Evolutionary conservation across 306 rosid genomes (phyloP).

Genomic region (Glycine latifolia): DNA sequence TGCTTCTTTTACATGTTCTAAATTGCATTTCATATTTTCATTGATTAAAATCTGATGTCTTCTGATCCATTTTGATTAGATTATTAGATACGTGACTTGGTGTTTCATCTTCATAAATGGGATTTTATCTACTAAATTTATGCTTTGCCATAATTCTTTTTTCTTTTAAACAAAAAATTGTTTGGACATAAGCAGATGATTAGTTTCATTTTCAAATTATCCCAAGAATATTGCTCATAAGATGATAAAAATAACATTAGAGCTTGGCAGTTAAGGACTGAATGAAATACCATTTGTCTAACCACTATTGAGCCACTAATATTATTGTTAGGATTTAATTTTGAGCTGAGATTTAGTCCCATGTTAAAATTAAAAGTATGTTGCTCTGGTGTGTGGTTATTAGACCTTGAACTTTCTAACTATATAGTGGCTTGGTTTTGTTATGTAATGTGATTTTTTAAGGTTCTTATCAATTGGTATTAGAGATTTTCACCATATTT

Average conservation of each 20-base stretch:
- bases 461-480: neutral
- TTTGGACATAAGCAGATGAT: conserved; percentile 1
- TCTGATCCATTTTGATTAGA: conserved; percentile 25
- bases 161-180: neutral
- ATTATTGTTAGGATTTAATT: neutral
- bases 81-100: neutral
- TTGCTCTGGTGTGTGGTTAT: neutral
- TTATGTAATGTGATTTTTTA: neutral
- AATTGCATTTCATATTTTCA: neutral
- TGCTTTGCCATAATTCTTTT: neutral
- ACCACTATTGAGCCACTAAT: conserved; percentile 3
- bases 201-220: neutral
- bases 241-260: neutral
- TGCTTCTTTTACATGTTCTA: conserved; percentile 30
- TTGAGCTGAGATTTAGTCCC: neutral
- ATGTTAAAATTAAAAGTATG: neutral
- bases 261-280: neutral
- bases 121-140: neutral
- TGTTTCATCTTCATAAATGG: conserved; percentile 10
- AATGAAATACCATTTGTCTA: neutral
- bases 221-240: neutral
- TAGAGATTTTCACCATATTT: neutral
- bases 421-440: neutral
- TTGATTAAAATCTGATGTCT: conserved; percentile 1
- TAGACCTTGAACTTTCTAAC: neutral